Evolutionary conservation across 768 basidiomycete species (phyloP).

Genomic region (Termitomyces sp.): DNA sequence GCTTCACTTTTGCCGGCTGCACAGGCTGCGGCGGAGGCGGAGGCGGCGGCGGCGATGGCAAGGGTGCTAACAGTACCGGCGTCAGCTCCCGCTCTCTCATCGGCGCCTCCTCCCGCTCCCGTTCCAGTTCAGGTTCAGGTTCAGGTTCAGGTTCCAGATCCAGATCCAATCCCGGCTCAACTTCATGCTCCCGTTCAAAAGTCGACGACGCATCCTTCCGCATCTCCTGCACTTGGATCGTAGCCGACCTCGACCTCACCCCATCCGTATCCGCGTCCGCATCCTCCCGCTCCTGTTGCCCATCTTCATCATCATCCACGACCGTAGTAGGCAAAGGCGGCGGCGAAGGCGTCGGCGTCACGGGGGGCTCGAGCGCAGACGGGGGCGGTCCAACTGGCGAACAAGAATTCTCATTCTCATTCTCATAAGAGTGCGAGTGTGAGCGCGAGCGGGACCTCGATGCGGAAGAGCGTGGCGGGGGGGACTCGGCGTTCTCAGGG

Average conservation of each 20-base stretch:
- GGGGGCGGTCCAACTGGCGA: neutral
- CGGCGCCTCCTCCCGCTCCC: neutral
- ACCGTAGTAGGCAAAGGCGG: neutral
- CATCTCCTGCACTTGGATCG: too few species aligned
- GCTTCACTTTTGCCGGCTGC: slow-evolving; percentile 45
- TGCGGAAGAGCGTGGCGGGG: too few species aligned
- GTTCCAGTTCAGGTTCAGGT: too few species aligned
- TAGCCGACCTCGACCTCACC: too few species aligned
- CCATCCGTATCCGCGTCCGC: neutral
- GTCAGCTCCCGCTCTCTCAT: neutral
- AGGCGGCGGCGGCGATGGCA: neutral
- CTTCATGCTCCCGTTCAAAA: too few species aligned
- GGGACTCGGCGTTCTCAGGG: too few species aligned
- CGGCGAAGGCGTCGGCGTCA: neutral
- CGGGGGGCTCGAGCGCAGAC: neutral
- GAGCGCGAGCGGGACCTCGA: neutral
- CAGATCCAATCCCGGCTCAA: too few species aligned
- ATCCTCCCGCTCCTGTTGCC: neutral
- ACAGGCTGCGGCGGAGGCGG: slow-evolving; percentile 17
- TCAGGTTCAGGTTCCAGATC: too few species aligned
- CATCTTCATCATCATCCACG: neutral
- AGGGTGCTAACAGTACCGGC: too few species aligned
- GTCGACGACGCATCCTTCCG: too few species aligned
- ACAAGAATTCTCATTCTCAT: too few species aligned
- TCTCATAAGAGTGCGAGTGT: too few species aligned